phyloP scores from a whole-genome alignment of 1,139 yeast genomes.

The Suhomyces atakaporum region DNA sequence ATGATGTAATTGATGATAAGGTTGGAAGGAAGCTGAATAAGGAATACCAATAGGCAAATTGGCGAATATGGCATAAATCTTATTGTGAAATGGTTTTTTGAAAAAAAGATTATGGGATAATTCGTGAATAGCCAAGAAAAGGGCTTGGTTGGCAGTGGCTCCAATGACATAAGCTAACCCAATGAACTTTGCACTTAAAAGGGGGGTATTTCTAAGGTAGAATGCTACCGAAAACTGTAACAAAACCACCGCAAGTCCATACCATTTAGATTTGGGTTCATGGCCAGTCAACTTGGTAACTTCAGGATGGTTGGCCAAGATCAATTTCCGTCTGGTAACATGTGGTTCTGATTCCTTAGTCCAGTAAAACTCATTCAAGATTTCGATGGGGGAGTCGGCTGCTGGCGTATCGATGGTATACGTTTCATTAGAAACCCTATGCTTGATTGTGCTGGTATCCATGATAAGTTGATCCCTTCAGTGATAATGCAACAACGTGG shows the following conservation, averaged over 20 bases:
- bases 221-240: constrained; percentile 67
- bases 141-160: constrained; percentile 81
- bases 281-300: constrained; percentile 80
- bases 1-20: constrained; percentile 90
- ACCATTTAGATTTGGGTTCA: constrained; percentile 83
- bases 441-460: constrained; percentile 29
- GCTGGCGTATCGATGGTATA: constrained; percentile 44
- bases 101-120: constrained; percentile 84
- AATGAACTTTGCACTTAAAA: constrained; percentile 59
- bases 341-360: constrained; percentile 84
- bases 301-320: constrained; percentile 75
- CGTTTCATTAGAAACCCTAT: constrained; percentile 36
- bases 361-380: constrained; percentile 72
- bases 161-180: constrained; percentile 74
- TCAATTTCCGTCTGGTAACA: constrained; percentile 67
- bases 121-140: constrained; percentile 87
- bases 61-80: constrained; percentile 73
- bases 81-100: constrained; percentile 74
- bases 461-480: no score
- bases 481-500: no score
- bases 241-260: constrained; percentile 61
- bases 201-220: constrained; percentile 55
- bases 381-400: constrained; percentile 45
- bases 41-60: constrained; percentile 90
- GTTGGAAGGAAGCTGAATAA: constrained; percentile 86